Conservation (phyloP, 495 filamentous ascomycete species). For the Penicillium herquei region DNA sequence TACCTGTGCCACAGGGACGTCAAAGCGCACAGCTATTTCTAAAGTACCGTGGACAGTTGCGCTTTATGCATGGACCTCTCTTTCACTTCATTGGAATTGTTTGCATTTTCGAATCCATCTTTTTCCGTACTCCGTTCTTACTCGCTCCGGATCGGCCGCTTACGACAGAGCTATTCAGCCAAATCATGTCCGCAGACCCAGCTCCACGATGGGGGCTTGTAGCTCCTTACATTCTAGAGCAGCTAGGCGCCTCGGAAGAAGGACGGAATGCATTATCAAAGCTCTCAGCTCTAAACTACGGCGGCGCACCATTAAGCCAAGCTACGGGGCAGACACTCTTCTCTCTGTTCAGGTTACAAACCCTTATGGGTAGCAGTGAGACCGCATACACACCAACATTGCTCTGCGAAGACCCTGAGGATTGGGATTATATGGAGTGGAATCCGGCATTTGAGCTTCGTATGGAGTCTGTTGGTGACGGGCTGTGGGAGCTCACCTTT, state of each 20-base stretch:
- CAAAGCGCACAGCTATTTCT: no score
- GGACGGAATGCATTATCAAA: slow-evolving; percentile 1
- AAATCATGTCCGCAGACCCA: background rate
- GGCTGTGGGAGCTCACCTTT: slow-evolving; percentile 44
- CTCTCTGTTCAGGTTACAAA: no score
- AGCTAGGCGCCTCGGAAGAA: slow-evolving; percentile 6
- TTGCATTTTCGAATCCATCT: background rate
- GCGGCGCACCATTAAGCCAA: slow-evolving; percentile 7
- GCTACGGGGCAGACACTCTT: background rate
- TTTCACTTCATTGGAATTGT: slow-evolving; percentile 15
- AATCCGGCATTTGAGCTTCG: slow-evolving; percentile 43
- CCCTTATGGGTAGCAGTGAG: slow-evolving; percentile 12
- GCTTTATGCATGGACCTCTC: no score
- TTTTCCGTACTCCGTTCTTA: background rate
- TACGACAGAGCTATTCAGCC: slow-evolving; percentile 5
- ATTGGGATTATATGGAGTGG: slow-evolving; percentile 52
- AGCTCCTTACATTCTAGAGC: slow-evolving; percentile 4
- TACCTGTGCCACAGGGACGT: background rate
- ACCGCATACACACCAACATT: background rate
- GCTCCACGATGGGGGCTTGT: background rate
- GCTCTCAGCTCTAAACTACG: slow-evolving; percentile 4
- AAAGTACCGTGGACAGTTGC: no score
- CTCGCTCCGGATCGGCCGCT: slow-evolving; percentile 7
- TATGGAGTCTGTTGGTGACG: slow-evolving; percentile 38
- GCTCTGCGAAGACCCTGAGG: slow-evolving; percentile 16